Evolutionary conservation across 768 basidiomycete species (phyloP), one percentile per base, ranked within the genome.

Genomic region (Leccinum pellstonianum): DNA sequence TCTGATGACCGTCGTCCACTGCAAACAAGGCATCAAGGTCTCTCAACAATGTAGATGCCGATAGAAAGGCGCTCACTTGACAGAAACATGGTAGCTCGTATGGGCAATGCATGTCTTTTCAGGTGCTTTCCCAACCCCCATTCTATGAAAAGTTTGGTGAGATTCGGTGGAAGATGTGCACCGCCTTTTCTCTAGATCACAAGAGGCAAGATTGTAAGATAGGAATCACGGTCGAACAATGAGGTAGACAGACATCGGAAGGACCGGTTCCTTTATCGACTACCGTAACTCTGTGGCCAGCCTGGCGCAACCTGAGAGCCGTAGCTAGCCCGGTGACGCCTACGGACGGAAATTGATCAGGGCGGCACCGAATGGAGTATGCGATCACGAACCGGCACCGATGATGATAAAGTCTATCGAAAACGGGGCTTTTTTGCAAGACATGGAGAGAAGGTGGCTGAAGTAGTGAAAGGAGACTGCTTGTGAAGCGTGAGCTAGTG

Each of bases 241-340:
- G 19, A 14, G 11, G 35, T 4, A 37, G 52, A 57, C 73, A n/a
- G 17, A 80, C 80, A 63, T 77, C 75, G 25, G 72, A 67, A 21
- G 77, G 78, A 21, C 81, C 81, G 60, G 76, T 71, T 12, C 75
- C 76, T 61, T 79, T 76, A 61, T 88, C 87, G 25, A 88, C 60
- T 2, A 89, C 77, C 1, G 78, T 75, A 35, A 88, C 86, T 29
- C 76, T 73, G 71, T 89, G 87, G 5, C 87, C 87, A 12, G 82
- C 80, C 59, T 78, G 80, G 46, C 77, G 75, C 46, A 89, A 73
- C n/a, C 82, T 73, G 66, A 80, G 82, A 9, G 86, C 86, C 8
- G 80, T 74, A 5, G 86, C 81, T 21, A 88, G 79, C 23, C 87
- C 87, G 48, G 82, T 74, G 35, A 86, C 73, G 35, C 82, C 72